These are phyloP conservation scores for Phytopythium sindhum DNA, from an alignment of 352 stramenopile species.

Conservation along the genomic window DNA sequence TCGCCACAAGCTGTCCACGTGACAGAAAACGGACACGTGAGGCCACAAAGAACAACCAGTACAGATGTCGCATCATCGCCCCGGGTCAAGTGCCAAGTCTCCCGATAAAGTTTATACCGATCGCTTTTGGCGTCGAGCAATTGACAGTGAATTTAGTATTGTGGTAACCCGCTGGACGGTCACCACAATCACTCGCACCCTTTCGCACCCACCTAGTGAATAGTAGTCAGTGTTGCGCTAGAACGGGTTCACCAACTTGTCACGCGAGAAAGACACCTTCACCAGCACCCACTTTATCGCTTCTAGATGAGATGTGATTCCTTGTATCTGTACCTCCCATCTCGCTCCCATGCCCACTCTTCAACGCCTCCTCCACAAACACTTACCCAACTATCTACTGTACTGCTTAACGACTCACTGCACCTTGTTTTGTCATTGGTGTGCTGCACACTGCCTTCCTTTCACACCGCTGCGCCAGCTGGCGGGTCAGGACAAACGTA, in stretches of 20 bases:
- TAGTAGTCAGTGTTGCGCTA: no score
- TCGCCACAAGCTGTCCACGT: neutral
- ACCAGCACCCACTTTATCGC: neutral
- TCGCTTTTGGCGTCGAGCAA: neutral
- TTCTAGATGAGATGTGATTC: neutral
- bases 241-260: no score
- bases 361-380: neutral
- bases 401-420: neutral
- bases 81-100: neutral
- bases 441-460: neutral
- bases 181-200: neutral
- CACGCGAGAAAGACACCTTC: no score
- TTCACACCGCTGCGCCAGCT: neutral
- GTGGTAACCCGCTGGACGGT: neutral
- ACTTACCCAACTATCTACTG: neutral
- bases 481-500: neutral
- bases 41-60: neutral
- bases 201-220: neutral
- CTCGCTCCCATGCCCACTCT: neutral
- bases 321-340: neutral
- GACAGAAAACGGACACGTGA: neutral
- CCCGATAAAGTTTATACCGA: conserved; percentile 1
- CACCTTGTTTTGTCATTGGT: neutral
- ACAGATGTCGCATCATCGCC: neutral
- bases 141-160: neutral